Conservation (phyloP, 768 basidiomycete genomes). For the Amanita rubescens region DNA sequence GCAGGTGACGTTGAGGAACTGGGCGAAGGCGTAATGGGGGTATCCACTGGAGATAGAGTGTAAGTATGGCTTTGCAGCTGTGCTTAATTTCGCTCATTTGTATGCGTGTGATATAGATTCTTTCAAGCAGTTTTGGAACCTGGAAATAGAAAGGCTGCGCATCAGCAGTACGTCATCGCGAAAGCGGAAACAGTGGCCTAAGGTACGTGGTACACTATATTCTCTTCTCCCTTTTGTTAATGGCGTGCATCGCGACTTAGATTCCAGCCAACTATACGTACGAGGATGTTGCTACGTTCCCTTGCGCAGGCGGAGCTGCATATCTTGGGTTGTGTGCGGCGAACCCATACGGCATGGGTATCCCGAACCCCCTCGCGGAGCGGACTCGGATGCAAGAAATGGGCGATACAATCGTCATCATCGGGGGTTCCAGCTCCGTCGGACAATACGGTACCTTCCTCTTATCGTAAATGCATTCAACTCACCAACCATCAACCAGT, state of each 20-base stretch:
- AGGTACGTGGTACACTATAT: constrained; percentile 14
- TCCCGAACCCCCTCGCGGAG: constrained; percentile 10
- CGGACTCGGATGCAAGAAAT: not conserved
- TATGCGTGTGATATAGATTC: constrained; percentile 14
- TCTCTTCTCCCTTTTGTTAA: constrained; percentile 1
- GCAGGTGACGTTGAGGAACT: constrained; percentile 32
- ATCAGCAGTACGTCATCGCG: constrained; percentile 26
- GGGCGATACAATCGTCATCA: constrained; percentile 12
- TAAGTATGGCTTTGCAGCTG: constrained; percentile 5
- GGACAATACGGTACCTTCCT: constrained; percentile 17
- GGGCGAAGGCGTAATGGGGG: constrained; percentile 26
- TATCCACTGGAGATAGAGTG: constrained; percentile 29
- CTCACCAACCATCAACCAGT: constrained; percentile 24
- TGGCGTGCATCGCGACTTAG: constrained; percentile 12
- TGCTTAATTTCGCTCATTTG: not conserved
- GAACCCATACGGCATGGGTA: constrained; percentile 10
- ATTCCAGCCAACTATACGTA: constrained; percentile 35
- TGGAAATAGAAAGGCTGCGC: constrained; percentile 28
- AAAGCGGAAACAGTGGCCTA: constrained; percentile 27
- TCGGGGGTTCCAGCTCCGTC: constrained; percentile 24
- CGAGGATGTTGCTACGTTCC: constrained; percentile 36
- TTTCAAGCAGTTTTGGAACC: constrained; percentile 24
- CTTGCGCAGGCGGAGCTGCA: constrained; percentile 36
- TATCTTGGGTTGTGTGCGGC: constrained; percentile 23
- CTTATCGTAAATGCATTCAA: not conserved